phyloP scores from a whole-genome alignment of 352 stramenopile species.

The Phytophthora cactorum region DNA sequence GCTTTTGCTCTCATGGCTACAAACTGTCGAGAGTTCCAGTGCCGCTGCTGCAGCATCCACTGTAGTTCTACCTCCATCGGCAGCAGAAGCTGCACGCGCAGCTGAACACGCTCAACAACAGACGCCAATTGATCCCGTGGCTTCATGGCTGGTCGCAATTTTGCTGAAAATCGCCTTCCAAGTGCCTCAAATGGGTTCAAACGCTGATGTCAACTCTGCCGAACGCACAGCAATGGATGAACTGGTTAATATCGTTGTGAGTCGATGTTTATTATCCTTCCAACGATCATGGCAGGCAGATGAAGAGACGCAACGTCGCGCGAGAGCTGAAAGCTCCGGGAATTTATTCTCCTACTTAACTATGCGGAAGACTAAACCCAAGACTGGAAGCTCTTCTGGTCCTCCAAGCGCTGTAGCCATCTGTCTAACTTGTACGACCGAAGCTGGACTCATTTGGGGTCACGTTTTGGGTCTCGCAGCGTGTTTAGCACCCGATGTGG shows the following conservation, averaged over 20 bases:
- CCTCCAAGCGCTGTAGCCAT: conserved; percentile 10
- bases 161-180: conserved; percentile 45
- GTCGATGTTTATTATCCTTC: conserved; percentile 35
- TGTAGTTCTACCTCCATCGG: conserved; percentile 8
- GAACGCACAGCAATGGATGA: conserved; percentile 25
- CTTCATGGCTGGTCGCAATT: conserved; percentile 56
- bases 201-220: conserved; percentile 10
- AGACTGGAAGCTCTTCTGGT: conserved; percentile 4
- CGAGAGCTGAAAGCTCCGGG: conserved; percentile 32
- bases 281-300: conserved; percentile 56
- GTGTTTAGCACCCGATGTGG: conserved; percentile 18
- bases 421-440: conserved; percentile 26
- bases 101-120: conserved; percentile 22
- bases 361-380: conserved; percentile 28
- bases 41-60: conserved; percentile 20
- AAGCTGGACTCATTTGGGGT: conserved; percentile 26
- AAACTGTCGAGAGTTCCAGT: conserved; percentile 42
- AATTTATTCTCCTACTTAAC: conserved; percentile 63
- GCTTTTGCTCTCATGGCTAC: conserved; percentile 48
- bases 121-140: conserved; percentile 27
- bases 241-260: conserved; percentile 10
- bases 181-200: conserved; percentile 6
- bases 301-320: conserved; percentile 44
- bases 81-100: conserved; percentile 17
- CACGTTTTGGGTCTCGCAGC: conserved; percentile 29